These are phyloP conservation scores for Corylus avellana DNA, from an alignment of 306 rosid genomes.

Conservation along the genomic window DNA sequence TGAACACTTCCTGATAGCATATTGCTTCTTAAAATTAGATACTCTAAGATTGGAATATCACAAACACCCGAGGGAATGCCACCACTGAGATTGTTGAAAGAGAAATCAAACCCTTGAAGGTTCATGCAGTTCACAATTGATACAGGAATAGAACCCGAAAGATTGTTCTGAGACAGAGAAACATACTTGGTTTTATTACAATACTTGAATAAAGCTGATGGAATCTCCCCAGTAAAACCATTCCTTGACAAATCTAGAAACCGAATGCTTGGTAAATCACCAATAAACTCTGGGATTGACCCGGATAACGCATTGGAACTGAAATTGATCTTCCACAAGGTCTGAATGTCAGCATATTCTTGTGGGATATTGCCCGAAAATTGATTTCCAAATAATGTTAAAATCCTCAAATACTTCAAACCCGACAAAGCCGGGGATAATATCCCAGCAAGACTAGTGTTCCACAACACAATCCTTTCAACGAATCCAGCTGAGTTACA, in stretches of 20 bases:
- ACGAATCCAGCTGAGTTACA: constrained; percentile 78
- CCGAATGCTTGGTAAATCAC: constrained; percentile 74
- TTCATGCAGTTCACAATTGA: constrained; percentile 70
- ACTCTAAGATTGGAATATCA: constrained; percentile 67
- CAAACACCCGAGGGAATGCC: constrained; percentile 63
- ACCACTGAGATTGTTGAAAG: constrained; percentile 80
- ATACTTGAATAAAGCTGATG: constrained; percentile 69
- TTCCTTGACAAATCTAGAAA: constrained; percentile 90
- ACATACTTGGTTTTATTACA: constrained; percentile 79
- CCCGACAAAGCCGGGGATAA: constrained; percentile 72
- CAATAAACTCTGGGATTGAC: constrained; percentile 82
- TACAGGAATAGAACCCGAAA: constrained; percentile 71
- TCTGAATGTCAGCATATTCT: constrained; percentile 58
- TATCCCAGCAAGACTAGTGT: constrained; percentile 75
- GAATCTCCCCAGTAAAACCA: constrained; percentile 76
- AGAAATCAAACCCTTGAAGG: constrained; percentile 96
- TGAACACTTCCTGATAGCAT: constrained; percentile 65
- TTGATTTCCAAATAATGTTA: constrained; percentile 82
- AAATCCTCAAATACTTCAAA: constrained; percentile 70
- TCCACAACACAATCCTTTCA: constrained; percentile 84
- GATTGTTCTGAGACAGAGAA: constrained; percentile 72
- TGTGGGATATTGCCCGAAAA: constrained; percentile 73
- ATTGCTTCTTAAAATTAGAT: constrained; percentile 73
- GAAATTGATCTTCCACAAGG: constrained; percentile 91
- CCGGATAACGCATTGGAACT: constrained; percentile 87